Percentiles rank a stretch among this genome's conserved stretches.
These are phyloP conservation scores for Xylaria sp. DNA, from an alignment of 2,329 filamentous ascomycete genomes.

Conservation along the genomic window DNA sequence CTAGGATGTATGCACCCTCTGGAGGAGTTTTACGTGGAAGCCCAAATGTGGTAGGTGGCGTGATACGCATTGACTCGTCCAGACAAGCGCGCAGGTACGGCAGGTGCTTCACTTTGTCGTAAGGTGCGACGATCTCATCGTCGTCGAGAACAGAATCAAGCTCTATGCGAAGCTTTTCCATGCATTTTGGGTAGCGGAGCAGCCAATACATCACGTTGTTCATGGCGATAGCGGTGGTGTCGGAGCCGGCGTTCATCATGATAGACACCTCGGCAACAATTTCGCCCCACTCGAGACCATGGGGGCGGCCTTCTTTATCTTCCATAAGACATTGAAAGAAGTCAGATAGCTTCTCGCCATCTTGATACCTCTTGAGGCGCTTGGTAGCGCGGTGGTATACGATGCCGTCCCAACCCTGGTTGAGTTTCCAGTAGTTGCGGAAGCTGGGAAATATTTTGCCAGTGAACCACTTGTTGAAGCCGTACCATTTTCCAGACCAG, in stretches of 20 bases:
- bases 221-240: constrained; percentile 61
- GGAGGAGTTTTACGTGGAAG: constrained; percentile 57
- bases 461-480: background rate
- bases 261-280: constrained; percentile 65
- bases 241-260: constrained; percentile 63
- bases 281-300: constrained; percentile 65
- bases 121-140: constrained; percentile 57
- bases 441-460: background rate
- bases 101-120: constrained; percentile 61
- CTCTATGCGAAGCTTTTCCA: constrained; percentile 57
- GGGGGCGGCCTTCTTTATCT: constrained; percentile 53
- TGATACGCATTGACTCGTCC: constrained; percentile 60
- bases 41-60: constrained; percentile 55
- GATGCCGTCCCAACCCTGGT: constrained; percentile 41
- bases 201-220: constrained; percentile 64
- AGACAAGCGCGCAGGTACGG: constrained; percentile 63
- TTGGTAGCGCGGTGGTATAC: constrained; percentile 57
- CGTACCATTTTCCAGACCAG: constrained; percentile 2
- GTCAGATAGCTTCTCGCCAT: constrained; percentile 66
- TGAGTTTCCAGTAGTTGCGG: constrained; percentile 1
- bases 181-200: constrained; percentile 56
- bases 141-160: constrained; percentile 57
- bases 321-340: constrained; percentile 68
- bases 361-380: constrained; percentile 56
- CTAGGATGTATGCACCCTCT: constrained; percentile 56